A percentile compares a stretch with the other conserved stretches of the same genome.
Conservation (phyloP, 164 flowering plant species). For the Sextonia rubra region DNA sequence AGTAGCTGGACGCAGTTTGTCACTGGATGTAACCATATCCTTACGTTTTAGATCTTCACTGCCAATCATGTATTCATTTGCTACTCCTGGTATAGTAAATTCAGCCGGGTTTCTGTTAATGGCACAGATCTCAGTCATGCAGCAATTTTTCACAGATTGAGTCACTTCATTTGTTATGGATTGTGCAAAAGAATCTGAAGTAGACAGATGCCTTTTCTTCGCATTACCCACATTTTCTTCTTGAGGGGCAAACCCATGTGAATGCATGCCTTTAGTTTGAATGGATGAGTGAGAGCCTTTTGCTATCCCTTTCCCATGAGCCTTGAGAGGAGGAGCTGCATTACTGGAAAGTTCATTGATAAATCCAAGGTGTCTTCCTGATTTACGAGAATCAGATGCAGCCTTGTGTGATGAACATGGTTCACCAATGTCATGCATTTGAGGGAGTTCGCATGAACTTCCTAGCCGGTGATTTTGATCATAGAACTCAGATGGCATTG, state of each 20-base stretch:
- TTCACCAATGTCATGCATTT: slow-evolving; percentile 16
- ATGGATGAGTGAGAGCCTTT: slow-evolving; percentile 15
- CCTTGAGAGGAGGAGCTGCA: slow-evolving; percentile 10
- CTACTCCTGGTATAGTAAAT: slow-evolving; percentile 50
- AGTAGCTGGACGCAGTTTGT: slow-evolving; percentile 4
- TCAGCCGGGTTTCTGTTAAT: slow-evolving; percentile 85
- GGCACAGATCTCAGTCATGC: slow-evolving; percentile 28
- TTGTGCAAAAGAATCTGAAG: slow-evolving; percentile 8
- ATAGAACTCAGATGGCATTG: slow-evolving; percentile 21
- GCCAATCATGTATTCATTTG: slow-evolving; percentile 48
- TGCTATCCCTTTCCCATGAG: slow-evolving; percentile 21
- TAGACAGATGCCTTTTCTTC: slow-evolving; percentile 19
- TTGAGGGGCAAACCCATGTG: slow-evolving; percentile 19
- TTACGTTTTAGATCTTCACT: slow-evolving; percentile 33
- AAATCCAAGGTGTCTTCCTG: slow-evolving; percentile 15
- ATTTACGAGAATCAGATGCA: slow-evolving; percentile 1
- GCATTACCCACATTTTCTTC: slow-evolving; percentile 13
- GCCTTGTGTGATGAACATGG: slow-evolving; percentile 22
- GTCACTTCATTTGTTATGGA: slow-evolving; percentile 3
- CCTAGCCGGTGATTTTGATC: slow-evolving; percentile 12
- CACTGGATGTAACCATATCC: slow-evolving; percentile 14
- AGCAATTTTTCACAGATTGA: slow-evolving; percentile 8
- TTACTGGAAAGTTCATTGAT: slow-evolving; percentile 7
- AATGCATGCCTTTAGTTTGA: slow-evolving; percentile 17
- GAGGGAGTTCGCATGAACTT: slow-evolving; percentile 19